Evolutionary conservation across 768 basidiomycete species (phyloP).

Genomic region (Trichaptum fuscoviolaceum): DNA sequence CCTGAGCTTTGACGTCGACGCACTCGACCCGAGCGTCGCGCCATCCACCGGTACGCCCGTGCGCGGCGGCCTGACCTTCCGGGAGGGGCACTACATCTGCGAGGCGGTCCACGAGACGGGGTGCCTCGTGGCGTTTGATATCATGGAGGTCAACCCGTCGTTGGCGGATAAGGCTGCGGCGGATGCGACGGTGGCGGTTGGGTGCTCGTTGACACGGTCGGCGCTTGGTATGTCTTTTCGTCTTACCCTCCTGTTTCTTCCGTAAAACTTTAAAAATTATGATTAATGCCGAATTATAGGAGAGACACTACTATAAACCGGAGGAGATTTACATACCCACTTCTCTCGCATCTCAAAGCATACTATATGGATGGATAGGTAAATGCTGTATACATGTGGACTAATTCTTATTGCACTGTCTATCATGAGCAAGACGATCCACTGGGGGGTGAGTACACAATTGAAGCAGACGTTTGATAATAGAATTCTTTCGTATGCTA

Average conservation of each 20-base stretch:
- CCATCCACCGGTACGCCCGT: constrained; percentile 93
- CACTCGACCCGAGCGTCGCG: constrained; percentile 91
- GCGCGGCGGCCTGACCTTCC: constrained; percentile 91
- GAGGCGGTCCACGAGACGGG: constrained; percentile 93
- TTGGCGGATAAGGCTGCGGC: constrained; percentile 71
- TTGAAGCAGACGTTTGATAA: too few relatives aligned
- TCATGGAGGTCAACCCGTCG: constrained; percentile 99
- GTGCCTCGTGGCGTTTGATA: constrained; percentile 83
- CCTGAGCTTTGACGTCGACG: constrained; percentile 95
- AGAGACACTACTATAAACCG: constrained; percentile 27
- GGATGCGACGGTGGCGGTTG: constrained; percentile 83
- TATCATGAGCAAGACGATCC: constrained; percentile 19
- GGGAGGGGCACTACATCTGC: constrained; percentile 98
- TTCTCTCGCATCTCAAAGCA: too few relatives aligned
- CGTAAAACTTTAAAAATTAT: constrained; percentile 1
- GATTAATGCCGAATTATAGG: constrained; percentile 20
- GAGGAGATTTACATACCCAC: neutral
- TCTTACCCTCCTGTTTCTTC: too few relatives aligned
- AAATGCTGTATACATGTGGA: neutral
- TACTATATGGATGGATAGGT: neutral
- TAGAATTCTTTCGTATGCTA: neutral
- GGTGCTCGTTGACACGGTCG: constrained; percentile 78
- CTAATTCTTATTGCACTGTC: constrained; percentile 9
- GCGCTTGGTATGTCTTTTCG: constrained; percentile 59
- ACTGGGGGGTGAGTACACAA: constrained; percentile 13